These are phyloP conservation scores for Scedosporium minutisporum DNA, from an alignment of 2,329 filamentous ascomycete species.

Conservation along the genomic window DNA sequence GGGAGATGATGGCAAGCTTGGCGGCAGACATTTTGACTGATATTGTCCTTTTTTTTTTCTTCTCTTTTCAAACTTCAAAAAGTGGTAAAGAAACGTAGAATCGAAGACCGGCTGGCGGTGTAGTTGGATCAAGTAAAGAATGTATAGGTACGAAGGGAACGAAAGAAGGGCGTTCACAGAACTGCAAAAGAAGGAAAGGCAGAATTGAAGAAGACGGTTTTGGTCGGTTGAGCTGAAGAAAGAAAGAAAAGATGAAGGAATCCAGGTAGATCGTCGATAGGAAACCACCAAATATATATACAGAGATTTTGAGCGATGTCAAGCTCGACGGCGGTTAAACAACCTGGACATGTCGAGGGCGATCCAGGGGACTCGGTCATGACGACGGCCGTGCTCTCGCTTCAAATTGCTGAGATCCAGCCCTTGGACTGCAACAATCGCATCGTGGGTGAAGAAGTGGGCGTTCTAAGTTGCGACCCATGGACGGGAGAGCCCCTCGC, in stretches of 20 bases:
- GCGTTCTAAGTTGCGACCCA: neutral
- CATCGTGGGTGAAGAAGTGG: neutral
- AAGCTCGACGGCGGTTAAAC: neutral
- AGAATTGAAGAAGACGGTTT: conserved; percentile 14
- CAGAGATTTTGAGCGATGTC: neutral
- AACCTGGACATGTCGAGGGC: neutral
- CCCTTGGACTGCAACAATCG: neutral
- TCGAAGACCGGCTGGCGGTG: conserved; percentile 14
- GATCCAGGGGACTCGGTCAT: neutral
- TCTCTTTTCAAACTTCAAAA: conserved; percentile 4
- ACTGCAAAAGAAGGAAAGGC: conserved; percentile 20
- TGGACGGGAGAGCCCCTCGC: neutral
- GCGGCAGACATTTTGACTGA: conserved; percentile 28
- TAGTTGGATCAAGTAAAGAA: conserved; percentile 5
- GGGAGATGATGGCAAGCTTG: conserved; percentile 28
- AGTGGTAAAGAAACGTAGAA: conserved; percentile 8
- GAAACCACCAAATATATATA: conserved; percentile 4
- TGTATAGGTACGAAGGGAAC: conserved; percentile 1
- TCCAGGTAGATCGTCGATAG: conserved; percentile 2
- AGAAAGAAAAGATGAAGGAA: conserved; percentile 8
- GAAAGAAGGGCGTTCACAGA: conserved; percentile 24
- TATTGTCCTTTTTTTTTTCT: conserved; percentile 3
- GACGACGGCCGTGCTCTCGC: neutral
- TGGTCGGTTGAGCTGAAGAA: conserved; percentile 8
- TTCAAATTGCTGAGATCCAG: neutral